Evolutionary conservation across 768 basidiomycete genomes (phyloP), one percentile per base, ranked within the genome.

Genomic region (Rhodotorula paludigena): DNA sequence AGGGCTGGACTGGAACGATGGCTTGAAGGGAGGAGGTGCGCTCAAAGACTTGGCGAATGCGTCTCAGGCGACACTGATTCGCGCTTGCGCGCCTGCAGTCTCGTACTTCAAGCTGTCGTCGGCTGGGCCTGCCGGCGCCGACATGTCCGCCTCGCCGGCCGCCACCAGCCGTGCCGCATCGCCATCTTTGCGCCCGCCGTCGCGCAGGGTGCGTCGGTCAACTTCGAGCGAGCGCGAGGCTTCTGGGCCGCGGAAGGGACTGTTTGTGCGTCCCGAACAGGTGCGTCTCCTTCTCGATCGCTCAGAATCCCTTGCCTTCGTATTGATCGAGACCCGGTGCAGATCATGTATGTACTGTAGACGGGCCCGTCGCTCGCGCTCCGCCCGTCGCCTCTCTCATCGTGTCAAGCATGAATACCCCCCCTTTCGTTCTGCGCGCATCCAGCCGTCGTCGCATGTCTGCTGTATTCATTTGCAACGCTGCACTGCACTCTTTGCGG

Each of bases 1-100:
- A 36, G 86, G 83, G n/a, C 81, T 87, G n/a, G 84, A 84, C 64
- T 92, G 90, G 90, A 84, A 89, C 75, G 90, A 93, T 72, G 91
- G 91, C 1, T 83, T 84, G 0, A 88, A 87, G 86, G 85, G 85
- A 36, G 91, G 90, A 0, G 80, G 90, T 51, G 83, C 86, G 33
- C 33, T 10, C 8, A n/a, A n/a, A n/a, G n/a, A n/a, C n/a, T n/a
- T n/a, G n/a, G n/a, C n/a, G n/a, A n/a, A n/a, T n/a, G n/a, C n/a
- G n/a, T n/a, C n/a, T n/a, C n/a, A n/a, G n/a, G n/a, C n/a, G n/a
- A n/a, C n/a, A 32, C 33, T 47, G 32, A 5, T 91, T 32, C 3
- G 49, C 5, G 32, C 10, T 42, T 23, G 14, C 32, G 4, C 49
- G 1, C 49, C 32, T 32, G 18, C 30, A 33, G 49, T 51, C 32